Conservation (phyloP, 83 land plant genomes). For the Isoetes engelmannii region DNA sequence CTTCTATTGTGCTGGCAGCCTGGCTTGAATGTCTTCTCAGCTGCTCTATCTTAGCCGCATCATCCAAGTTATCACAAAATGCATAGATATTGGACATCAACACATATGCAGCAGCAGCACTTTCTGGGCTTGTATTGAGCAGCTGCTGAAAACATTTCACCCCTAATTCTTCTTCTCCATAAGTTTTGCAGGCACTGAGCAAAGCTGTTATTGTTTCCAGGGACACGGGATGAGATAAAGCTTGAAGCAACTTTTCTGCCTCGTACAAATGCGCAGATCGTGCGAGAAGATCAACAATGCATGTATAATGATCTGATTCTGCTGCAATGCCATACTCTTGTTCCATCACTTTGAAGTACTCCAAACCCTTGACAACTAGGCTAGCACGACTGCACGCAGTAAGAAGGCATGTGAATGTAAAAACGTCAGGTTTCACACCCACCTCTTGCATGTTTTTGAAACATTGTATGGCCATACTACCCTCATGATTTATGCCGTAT, state of each 20-base stretch:
- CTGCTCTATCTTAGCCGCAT: conserved; percentile 1
- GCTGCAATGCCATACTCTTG: conserved; percentile 4
- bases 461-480: background rate
- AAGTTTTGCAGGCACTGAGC: conserved; percentile 13
- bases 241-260: conserved; percentile 1
- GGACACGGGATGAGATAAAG: background rate
- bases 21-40: too few species aligned
- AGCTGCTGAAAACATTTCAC: conserved; percentile 3
- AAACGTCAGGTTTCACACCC: conserved; percentile 9
- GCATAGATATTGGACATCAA: conserved; percentile 8
- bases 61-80: background rate
- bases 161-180: conserved; percentile 7
- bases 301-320: conserved; percentile 5
- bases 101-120: conserved; percentile 2
- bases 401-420: background rate
- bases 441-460: conserved; percentile 11
- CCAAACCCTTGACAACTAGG: background rate
- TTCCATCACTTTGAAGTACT: conserved; percentile 1
- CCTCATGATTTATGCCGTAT: conserved; percentile 8
- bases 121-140: background rate
- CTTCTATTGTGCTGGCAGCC: too few species aligned
- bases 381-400: conserved; percentile 8
- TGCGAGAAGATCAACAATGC: conserved; percentile 10
- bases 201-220: conserved; percentile 10
- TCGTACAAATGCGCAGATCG: conserved; percentile 1